phyloP scores from a whole-genome alignment of 139 green algal species.

The Chlorella sorokiniana region DNA sequence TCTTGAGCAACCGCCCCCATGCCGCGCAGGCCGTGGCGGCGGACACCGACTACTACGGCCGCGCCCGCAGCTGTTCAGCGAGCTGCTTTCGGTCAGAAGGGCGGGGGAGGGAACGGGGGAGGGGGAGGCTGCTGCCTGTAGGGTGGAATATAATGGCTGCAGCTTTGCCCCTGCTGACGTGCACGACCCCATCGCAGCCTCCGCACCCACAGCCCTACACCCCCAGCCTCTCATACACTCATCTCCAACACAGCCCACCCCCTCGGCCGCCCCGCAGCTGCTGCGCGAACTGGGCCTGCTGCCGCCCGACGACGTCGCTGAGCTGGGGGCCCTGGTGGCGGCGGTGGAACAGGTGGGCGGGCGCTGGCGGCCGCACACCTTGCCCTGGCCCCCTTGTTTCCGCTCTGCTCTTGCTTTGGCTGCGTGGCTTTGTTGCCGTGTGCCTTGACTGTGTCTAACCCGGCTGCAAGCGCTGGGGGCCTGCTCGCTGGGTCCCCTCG shows the following conservation, averaged over 20 bases:
- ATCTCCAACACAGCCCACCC: background rate
- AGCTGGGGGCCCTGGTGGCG: constrained; percentile 62
- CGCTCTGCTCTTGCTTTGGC: background rate
- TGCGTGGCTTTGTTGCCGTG: background rate
- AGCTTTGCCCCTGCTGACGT: too few relatives aligned
- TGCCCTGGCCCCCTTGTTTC: background rate
- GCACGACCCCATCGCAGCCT: too few relatives aligned
- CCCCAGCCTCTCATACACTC: background rate
- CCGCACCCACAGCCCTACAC: too few relatives aligned
- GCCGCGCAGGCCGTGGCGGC: constrained; percentile 68
- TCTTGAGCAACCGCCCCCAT: too few relatives aligned
- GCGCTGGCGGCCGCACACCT: background rate
- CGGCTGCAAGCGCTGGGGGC: too few relatives aligned
- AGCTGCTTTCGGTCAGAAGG: constrained; percentile 53
- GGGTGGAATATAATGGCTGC: too few relatives aligned
- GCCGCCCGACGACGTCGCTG: constrained; percentile 46
- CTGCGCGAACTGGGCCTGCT: constrained; percentile 60
- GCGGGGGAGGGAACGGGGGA: too few relatives aligned
- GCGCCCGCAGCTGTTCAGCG: constrained; percentile 70
- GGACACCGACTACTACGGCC: constrained; percentile 84
- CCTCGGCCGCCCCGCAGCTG: constrained; percentile 32
- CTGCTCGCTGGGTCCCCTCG: too few relatives aligned
- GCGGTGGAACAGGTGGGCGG: constrained; percentile 45
- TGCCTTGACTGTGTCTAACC: background rate
- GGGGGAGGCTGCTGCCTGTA: too few relatives aligned